Base-by-base conservation (phyloP, 1,284 basidiomycete genomes). In the Amylostereum chailletii region DNA sequence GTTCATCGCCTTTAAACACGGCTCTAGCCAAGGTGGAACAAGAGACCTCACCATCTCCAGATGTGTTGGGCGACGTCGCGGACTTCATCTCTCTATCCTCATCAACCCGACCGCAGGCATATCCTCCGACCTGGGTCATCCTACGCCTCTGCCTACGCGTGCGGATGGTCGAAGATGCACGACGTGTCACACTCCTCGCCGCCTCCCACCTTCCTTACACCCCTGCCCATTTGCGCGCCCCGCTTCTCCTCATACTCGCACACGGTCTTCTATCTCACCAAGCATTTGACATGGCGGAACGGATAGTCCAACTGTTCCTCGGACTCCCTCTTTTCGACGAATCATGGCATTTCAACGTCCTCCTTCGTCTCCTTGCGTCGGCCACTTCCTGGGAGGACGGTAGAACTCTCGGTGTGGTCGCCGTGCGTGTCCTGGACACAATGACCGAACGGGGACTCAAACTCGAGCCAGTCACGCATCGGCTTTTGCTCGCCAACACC, bases 341-440 rank as follows among this genome's bases (percentile, higher is more conserved):
- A 0, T 50, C 63, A 1, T 63, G 70, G 34, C 69, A 81, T 53
- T 77, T 77, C 65, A 78, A 82, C 53, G 66, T 75, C 42, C 62
- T 86, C 45, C 71, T 86, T 5, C 72, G 71, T 38, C 70, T 76
- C 2, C 61, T 85, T 39, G 65, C 76, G 0, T 66, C 71, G 40
- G 66, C 72, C 0, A 59, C 65, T n/a, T 74, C 75, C 0, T 57
- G 60, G 0, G 66, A 72, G 5, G 66, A 65, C 4, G 68, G 72
- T 2, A 60, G 66, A 8, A 60, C 66, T 31, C 66, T 72, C 2
- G 57, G 73, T 1, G 60, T 67, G 10, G 62, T 69, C 37, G 67
- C 71, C 1, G 55, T 76, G 4, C 51, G 64, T 0, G 45, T 83
- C 11, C 59, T 84, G 37, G 62, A 63, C 38, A 61, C 70, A 19